phyloP scores from a whole-genome alignment of 2,329 filamentous ascomycete species.

The Arthrinium phaeospermum region DNA sequence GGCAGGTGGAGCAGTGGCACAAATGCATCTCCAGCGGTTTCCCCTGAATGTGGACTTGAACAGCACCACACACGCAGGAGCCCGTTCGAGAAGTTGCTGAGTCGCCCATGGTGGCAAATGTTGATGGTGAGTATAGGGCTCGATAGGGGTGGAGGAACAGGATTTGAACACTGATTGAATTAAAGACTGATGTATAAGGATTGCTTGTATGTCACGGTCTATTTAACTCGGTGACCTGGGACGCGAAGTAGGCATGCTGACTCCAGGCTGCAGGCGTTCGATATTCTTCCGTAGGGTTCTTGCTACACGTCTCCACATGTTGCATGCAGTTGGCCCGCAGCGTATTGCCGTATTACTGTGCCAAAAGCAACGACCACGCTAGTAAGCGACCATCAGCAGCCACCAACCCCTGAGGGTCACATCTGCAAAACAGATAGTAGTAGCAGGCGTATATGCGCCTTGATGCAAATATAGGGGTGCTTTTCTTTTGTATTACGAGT shows the following conservation, averaged over 20 bases:
- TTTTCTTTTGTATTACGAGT: background rate
- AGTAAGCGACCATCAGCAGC: background rate
- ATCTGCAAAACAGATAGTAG: background rate
- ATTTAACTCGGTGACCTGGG: background rate
- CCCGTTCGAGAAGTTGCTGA: background rate
- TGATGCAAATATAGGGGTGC: background rate
- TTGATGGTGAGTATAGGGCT: background rate
- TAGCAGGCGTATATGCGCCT: background rate
- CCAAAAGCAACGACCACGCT: background rate
- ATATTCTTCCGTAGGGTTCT: background rate
- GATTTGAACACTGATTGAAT: background rate
- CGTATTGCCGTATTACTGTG: background rate
- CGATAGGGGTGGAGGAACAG: background rate
- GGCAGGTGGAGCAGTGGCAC: conserved; percentile 4
- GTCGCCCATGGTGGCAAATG: background rate
- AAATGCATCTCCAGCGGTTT: conserved; percentile 1
- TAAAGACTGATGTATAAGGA: background rate
- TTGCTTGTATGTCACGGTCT: background rate
- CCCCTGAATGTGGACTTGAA: background rate
- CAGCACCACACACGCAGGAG: conserved; percentile 8
- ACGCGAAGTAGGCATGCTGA: background rate
- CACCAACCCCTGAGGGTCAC: background rate
- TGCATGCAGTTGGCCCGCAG: background rate
- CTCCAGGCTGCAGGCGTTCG: background rate
- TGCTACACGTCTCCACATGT: background rate